Conservation (phyloP, 2,329 filamentous ascomycete species). For the Tolypocladium guangdongense region DNA sequence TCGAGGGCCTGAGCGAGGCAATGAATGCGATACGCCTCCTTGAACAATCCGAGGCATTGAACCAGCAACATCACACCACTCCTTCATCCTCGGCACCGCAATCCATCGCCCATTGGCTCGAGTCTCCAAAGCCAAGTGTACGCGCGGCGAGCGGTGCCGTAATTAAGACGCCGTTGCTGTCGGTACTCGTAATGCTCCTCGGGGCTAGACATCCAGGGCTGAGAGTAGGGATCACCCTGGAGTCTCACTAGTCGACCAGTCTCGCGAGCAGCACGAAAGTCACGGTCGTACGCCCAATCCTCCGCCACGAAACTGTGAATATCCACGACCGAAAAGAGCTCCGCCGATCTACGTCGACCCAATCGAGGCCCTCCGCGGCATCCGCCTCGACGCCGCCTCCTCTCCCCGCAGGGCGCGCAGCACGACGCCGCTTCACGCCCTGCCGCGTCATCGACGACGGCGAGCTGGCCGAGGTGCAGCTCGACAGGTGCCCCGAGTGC, state of each 20-base stretch:
- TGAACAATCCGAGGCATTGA: too few species aligned
- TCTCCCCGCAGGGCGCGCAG: conserved; percentile 51
- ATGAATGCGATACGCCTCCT: too few species aligned
- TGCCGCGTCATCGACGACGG: conserved; percentile 36
- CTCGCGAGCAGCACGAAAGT: conserved; percentile 16
- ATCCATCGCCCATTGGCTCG: too few species aligned
- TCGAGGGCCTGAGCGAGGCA: neutral
- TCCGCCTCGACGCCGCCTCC: conserved; percentile 39
- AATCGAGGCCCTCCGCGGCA: conserved; percentile 59
- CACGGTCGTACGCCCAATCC: conserved; percentile 14
- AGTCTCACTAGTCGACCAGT: neutral
- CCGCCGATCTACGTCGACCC: conserved; percentile 55
- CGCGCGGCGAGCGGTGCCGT: too few species aligned
- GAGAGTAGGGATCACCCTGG: too few species aligned
- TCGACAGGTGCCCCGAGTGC: conserved; percentile 46
- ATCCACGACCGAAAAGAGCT: neutral
- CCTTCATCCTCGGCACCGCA: too few species aligned
- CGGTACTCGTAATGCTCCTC: too few species aligned
- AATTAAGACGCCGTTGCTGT: too few species aligned
- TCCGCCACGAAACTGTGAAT: neutral
- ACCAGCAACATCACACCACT: too few species aligned
- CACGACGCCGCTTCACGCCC: conserved; percentile 65
- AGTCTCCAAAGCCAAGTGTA: too few species aligned
- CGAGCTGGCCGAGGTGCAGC: conserved; percentile 45
- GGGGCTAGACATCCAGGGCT: too few species aligned